A percentile compares a stretch with the other conserved stretches of the same genome.
Conservation (phyloP, 148 eudicot species). For the Hydrangea macrophylla region DNA sequence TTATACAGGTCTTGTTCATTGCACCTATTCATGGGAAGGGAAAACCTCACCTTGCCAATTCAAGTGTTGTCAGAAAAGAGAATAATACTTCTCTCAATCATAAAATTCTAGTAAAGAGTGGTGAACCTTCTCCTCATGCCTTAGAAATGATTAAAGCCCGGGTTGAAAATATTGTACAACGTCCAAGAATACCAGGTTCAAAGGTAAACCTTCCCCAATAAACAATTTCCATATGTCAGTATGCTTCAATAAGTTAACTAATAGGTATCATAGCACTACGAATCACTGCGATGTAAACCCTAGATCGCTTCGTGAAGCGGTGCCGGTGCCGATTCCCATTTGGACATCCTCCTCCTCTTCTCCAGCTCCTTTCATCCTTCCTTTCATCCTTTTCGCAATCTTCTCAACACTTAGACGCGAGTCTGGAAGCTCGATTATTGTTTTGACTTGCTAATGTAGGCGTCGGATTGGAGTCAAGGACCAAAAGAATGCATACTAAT, state of each 20-base stretch:
- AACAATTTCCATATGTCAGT: not conserved
- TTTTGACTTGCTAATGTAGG: conserved; percentile 37
- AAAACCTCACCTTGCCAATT: conserved; percentile 40
- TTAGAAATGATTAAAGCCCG: conserved; percentile 39
- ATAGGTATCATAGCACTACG: too few species aligned
- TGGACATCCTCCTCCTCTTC: too few species aligned
- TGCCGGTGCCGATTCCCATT: too few species aligned
- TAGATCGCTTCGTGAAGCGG: too few species aligned
- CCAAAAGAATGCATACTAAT: conserved; percentile 77
- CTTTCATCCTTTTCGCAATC: too few species aligned
- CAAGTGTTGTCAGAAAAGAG: conserved; percentile 28
- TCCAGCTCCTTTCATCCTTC: too few species aligned
- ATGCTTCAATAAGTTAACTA: too few species aligned
- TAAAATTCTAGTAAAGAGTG: conserved; percentile 24
- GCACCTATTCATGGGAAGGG: conserved; percentile 66
- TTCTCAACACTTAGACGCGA: not conserved
- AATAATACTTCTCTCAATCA: conserved; percentile 22
- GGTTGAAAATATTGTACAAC: conserved; percentile 45
- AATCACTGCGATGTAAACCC: too few species aligned
- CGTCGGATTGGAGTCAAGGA: conserved; percentile 63
- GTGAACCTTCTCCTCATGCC: conserved; percentile 26
- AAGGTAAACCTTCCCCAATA: conserved; percentile 42
- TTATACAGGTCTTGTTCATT: conserved; percentile 72
- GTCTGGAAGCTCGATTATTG: not conserved
- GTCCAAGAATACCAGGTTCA: conserved; percentile 56